phyloP scores from a whole-genome alignment of 192 early-diverging fungal genomes.

The Coemansia sp. region DNA sequence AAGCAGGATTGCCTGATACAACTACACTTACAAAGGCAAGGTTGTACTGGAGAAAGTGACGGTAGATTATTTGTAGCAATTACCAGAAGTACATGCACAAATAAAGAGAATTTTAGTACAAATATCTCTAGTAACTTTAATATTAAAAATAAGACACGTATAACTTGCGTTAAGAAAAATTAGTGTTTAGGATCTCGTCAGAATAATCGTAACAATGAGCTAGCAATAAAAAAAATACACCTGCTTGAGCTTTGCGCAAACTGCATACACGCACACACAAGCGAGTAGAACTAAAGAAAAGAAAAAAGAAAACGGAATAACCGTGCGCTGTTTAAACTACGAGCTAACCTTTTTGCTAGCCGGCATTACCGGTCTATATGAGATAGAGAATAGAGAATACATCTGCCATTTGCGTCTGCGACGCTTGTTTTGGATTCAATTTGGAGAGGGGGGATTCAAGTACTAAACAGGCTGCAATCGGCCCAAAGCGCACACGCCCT shows the following conservation, averaged over 20 bases:
- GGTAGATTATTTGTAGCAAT: no score
- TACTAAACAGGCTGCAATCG: not conserved
- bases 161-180: no score
- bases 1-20: no score
- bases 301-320: not conserved
- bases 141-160: no score
- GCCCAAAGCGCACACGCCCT: not conserved
- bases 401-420: no score
- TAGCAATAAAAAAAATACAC: slow-evolving; percentile 8
- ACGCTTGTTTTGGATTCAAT: no score
- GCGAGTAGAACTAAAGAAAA: slow-evolving; percentile 1
- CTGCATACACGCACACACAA: slow-evolving; percentile 6
- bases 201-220: slow-evolving; percentile 2
- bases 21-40: no score
- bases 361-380: slow-evolving; percentile 10
- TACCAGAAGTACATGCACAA: no score
- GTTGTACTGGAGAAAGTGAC: not conserved
- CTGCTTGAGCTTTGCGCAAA: not conserved
- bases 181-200: not conserved
- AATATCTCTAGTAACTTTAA: no score
- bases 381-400: not conserved
- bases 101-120: no score
- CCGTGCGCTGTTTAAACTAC: not conserved
- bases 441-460: no score
- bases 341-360: not conserved